A percentile compares a stretch with the other conserved stretches of the same genome.
Conservation (phyloP, 2,329 filamentous ascomycete species). For the Juglanconis sp. region DNA sequence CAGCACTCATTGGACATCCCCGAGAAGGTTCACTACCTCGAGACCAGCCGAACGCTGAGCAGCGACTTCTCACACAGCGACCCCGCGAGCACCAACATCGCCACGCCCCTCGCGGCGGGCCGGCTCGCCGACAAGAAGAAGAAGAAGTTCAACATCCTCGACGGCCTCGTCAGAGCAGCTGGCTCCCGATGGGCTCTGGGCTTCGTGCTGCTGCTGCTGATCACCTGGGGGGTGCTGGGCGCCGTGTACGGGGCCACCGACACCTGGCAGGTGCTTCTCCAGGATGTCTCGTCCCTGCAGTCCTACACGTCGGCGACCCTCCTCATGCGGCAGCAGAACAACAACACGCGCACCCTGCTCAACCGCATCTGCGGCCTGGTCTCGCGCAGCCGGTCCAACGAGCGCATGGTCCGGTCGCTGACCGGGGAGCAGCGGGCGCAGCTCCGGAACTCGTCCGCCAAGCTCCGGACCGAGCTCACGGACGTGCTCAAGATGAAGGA, state of each 20-base stretch:
- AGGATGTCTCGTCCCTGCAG: slow-evolving; percentile 34
- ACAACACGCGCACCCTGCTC: slow-evolving; percentile 27
- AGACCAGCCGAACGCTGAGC: slow-evolving; percentile 16
- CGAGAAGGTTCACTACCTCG: slow-evolving; percentile 13
- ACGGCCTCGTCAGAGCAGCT: slow-evolving; percentile 20
- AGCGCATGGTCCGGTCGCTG: slow-evolving; percentile 27
- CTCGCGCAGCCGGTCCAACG: slow-evolving; percentile 30
- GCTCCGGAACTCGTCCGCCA: slow-evolving; percentile 20
- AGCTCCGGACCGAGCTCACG: slow-evolving; percentile 22
- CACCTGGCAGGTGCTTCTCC: slow-evolving; percentile 34
- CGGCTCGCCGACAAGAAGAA: neutral
- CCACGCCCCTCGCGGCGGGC: neutral
- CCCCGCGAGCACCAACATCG: neutral
- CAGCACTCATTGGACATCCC: slow-evolving; percentile 5
- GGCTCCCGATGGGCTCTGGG: slow-evolving; percentile 24
- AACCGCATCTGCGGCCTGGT: slow-evolving; percentile 29
- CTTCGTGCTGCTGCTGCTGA: slow-evolving; percentile 29
- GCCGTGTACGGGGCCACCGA: slow-evolving; percentile 29
- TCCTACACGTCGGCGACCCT: slow-evolving; percentile 36
- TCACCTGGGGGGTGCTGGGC: slow-evolving; percentile 29
- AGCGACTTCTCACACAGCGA: slow-evolving; percentile 14
- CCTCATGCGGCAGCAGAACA: slow-evolving; percentile 37
- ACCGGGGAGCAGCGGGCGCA: slow-evolving; percentile 17
- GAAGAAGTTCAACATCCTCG: slow-evolving; percentile 13
- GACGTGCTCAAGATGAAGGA: slow-evolving; percentile 26